These are phyloP conservation scores for Brassica balearica DNA, from an alignment of 441 rosid species.

Conservation along the genomic window DNA sequence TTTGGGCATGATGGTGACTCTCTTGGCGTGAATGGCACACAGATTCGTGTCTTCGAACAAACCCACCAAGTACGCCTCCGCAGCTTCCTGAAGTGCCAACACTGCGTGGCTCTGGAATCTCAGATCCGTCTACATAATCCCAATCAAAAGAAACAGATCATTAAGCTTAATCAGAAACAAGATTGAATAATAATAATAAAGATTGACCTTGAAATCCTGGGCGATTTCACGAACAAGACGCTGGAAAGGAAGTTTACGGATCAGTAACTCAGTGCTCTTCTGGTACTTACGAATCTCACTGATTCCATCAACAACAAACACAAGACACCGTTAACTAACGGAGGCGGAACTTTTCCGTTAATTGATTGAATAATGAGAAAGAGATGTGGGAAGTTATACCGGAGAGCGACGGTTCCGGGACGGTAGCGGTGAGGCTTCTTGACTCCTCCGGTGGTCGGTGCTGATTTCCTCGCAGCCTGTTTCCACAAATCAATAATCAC, in stretches of 20 bases:
- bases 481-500: not conserved
- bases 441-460: slow-evolving; percentile 54
- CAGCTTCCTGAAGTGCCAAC: not conserved
- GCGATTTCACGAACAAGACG: slow-evolving; percentile 57
- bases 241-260: slow-evolving; percentile 53
- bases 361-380: not conserved
- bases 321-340: not conserved
- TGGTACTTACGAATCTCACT: slow-evolving; percentile 55
- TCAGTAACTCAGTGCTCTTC: slow-evolving; percentile 54
- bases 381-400: slow-evolving; percentile 32
- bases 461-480: slow-evolving; percentile 54
- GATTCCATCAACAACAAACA: not conserved
- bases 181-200: not conserved
- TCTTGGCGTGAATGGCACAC: too few relatives aligned
- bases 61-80: not conserved
- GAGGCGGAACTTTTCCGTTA: not conserved
- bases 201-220: slow-evolving; percentile 48
- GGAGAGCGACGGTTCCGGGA: slow-evolving; percentile 57
- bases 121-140: not conserved
- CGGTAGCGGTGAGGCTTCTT: slow-evolving; percentile 57
- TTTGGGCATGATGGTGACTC: not conserved
- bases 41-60: not conserved
- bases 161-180: too few relatives aligned
- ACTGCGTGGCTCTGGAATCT: not conserved
- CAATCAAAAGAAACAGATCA: too few relatives aligned